Conservation (phyloP, 2,329 filamentous ascomycete species). For the Bisporella sp. region DNA sequence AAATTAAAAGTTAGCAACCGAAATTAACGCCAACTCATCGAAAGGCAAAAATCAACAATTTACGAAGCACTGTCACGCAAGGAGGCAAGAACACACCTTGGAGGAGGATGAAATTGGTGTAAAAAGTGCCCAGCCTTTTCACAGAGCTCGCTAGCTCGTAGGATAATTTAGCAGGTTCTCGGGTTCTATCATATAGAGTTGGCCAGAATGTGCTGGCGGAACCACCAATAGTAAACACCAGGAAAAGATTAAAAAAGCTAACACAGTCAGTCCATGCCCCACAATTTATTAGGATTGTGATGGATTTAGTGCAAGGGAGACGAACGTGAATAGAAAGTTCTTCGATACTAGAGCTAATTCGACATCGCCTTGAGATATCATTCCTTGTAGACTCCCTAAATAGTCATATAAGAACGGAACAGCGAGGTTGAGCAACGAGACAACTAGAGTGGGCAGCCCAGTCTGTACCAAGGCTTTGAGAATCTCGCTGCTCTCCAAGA, state of each 20-base stretch:
- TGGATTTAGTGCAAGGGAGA: not conserved
- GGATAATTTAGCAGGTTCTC: slow-evolving; percentile 74
- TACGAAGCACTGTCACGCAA: too few species aligned
- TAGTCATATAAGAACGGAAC: slow-evolving; percentile 95
- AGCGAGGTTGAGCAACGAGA: slow-evolving; percentile 80
- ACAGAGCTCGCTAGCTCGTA: slow-evolving; percentile 69
- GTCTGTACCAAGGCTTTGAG: slow-evolving; percentile 75
- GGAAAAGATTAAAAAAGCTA: slow-evolving; percentile 91
- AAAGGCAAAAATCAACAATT: too few species aligned
- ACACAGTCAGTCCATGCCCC: too few species aligned
- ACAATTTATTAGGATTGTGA: too few species aligned
- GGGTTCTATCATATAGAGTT: slow-evolving; percentile 65
- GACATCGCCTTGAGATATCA: slow-evolving; percentile 90
- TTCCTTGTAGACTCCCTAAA: slow-evolving; percentile 84
- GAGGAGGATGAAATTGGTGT: slow-evolving; percentile 88
- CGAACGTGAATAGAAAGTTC: slow-evolving; percentile 87
- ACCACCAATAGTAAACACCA: slow-evolving; percentile 84
- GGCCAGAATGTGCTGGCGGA: slow-evolving; percentile 69
- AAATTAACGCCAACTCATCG: too few species aligned
- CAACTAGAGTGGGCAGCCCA: slow-evolving; percentile 75
- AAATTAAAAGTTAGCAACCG: too few species aligned
- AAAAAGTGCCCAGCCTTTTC: slow-evolving; percentile 71
- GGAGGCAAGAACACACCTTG: slow-evolving; percentile 56
- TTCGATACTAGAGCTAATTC: slow-evolving; percentile 94
- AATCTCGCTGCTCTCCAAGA: slow-evolving; percentile 61